Evolutionary conservation across 768 basidiomycete genomes (phyloP).

Genomic region (Sarcodon aspratus): DNA sequence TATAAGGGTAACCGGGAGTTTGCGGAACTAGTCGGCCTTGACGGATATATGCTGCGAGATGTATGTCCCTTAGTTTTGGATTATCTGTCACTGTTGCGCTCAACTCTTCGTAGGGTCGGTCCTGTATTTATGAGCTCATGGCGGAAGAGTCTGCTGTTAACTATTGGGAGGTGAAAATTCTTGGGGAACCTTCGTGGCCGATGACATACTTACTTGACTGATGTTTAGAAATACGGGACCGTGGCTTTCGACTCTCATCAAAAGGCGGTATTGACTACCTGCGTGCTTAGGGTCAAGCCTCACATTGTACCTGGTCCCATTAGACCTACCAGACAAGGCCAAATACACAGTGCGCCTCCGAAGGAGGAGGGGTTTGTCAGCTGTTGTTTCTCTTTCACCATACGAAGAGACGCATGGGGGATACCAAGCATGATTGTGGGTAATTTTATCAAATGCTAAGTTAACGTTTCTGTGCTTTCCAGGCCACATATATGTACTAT

Average conservation of each 20-base stretch:
- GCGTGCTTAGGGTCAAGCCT: slow-evolving; percentile 76
- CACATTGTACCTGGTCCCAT: slow-evolving; percentile 26
- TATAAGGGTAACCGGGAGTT: slow-evolving; percentile 98
- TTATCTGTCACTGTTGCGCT: not conserved
- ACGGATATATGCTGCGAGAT: slow-evolving; percentile 82
- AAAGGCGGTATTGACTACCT: slow-evolving; percentile 89
- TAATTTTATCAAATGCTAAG: slow-evolving; percentile 61
- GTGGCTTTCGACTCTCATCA: slow-evolving; percentile 88
- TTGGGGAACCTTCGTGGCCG: slow-evolving; percentile 1
- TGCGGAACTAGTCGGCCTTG: slow-evolving; percentile 79
- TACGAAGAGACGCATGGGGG: slow-evolving; percentile 74
- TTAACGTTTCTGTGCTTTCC: too few relatives aligned
- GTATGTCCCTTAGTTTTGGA: slow-evolving; percentile 26
- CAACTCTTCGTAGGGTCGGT: slow-evolving; percentile 47
- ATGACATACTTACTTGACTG: not conserved
- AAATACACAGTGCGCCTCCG: slow-evolving; percentile 14
- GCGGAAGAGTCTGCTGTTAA: slow-evolving; percentile 94
- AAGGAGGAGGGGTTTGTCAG: slow-evolving; percentile 70
- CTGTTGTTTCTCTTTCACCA: slow-evolving; percentile 89
- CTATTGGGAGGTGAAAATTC: slow-evolving; percentile 78
- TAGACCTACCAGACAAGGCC: slow-evolving; percentile 15
- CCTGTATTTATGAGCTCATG: slow-evolving; percentile 98
- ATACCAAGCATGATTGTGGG: slow-evolving; percentile 89
- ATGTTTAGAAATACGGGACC: slow-evolving; percentile 80
- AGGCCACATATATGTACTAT: too few relatives aligned